Evolutionary conservation across 257 asterid genomes (phyloP), one percentile per base, ranked within the genome.

Genomic region (Ocimum tenuiflorum): DNA sequence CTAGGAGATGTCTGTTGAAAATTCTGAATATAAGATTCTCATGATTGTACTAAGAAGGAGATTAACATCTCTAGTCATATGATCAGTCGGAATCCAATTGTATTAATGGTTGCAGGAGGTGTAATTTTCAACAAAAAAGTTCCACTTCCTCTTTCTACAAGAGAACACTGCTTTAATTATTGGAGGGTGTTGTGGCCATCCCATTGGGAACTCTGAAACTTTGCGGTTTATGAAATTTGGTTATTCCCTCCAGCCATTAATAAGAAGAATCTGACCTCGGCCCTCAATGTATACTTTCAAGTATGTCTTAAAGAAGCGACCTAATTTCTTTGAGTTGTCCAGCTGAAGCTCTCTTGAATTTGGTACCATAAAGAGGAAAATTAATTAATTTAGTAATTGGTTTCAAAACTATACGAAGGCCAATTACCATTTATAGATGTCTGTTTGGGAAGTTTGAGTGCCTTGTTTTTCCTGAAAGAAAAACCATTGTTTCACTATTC

Each of bases 401-500:
- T 36, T 39, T 11, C 45, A 10, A 39, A 39, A 39, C n/a, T 39
- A 10, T 39, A 9, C 3, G 45, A 10, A 9, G 45, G n/a, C 45
- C 45, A 39, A 10, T 39, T 9, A 8, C n/a, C 2, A 9, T 39
- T 39, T 39, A 9, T 39, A 39, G 45, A 10, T 1, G 8, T 39
- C 45, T 39, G 13, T 53, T 67, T 15, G 43, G 72, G 63, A 45
- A 67, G 51, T 39, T 19, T 55, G 49, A 65, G 14, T 20, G 11
- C 4, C 27, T 12, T 15, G 11, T n/a, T 41, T 29, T 23, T 53
- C 41, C 50, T 22, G 19, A 7, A 42, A 60, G 45, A 52, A 52
- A 23, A 36, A 33, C 35, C 3, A 7, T 35, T 49, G 15, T 41
- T 54, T 42, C 56, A 66, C 10, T 42, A 23, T 27, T 20, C 3